Base-by-base conservation (phyloP, 2,329 filamentous ascomycete genomes). In the Colletotrichum sp. region DNA sequence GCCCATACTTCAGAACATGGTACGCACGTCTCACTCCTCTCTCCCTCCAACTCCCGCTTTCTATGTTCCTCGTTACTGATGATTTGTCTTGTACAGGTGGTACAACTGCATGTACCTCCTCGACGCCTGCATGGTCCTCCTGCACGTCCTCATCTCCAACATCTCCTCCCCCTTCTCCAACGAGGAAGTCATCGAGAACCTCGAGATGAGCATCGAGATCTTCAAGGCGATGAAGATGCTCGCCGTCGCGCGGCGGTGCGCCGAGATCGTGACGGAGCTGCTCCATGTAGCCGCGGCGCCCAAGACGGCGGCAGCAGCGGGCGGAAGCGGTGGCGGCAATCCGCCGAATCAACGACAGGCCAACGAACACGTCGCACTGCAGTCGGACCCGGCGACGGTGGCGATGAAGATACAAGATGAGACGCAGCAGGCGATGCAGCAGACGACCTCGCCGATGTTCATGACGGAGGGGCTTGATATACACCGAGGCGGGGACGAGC, bases 191-290 rank as follows among this genome's bases (percentile, higher is more conserved):
- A 75, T 75, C 26, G 73, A 73, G 24, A 64, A 75, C 63, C 71
- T 75, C 32, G 73, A 73, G 34, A 62, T 75, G 28, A 75, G 73
- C 58, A 71, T 75, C 34, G 73, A 75, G n/a, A 75, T 75, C 26
- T 75, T 75, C 63, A 75, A 59, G 28, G 69, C 73, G 13, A 75
- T 75, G 73, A 75, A 75, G 34, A 75, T 75, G 73, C 73, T 75
- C 24, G 73, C 73, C 3, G 73, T 75, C 6, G 73, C 73, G 1
- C 64, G 73, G 16, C n/a, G 73, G 14, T 75, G 73, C 64, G 73
- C 73, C 34, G 73, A 75, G n/a, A 75, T 75, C n/a, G 73, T 75
- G 0, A 68, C 32, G 3, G 73, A 75, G 34, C 34, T 75, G 32
- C 73, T 75, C 21, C 32, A 64, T 48, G 73, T 75, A 14, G 73